A percentile compares a stretch with the other conserved stretches of the same genome.
phyloP scores from a whole-genome alignment of 139 green algal species.

The Haematococcus lacustris region DNA sequence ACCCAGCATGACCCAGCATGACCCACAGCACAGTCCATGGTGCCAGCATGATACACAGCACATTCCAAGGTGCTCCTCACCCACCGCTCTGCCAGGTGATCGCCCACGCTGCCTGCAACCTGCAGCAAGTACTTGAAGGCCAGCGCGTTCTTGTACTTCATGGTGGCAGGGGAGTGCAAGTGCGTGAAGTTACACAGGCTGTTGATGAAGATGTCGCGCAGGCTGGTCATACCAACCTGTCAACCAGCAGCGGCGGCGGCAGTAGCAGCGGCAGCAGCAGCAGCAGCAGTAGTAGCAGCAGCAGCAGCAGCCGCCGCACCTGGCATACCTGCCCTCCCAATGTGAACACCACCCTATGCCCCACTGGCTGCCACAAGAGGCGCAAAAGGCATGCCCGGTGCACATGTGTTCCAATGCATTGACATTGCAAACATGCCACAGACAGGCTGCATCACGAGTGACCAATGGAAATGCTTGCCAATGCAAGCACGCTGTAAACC shows the following conservation, averaged over 20 bases:
- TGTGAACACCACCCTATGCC: too few species aligned
- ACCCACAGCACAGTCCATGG: too few species aligned
- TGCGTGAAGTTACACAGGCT: conserved; percentile 71
- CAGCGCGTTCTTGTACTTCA: conserved; percentile 76
- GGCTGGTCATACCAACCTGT: conserved; percentile 72
- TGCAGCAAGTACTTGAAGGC: conserved; percentile 76
- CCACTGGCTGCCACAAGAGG: background rate
- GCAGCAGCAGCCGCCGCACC: conserved; percentile 36
- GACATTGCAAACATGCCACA: too few species aligned
- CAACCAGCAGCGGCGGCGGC: conserved; percentile 12
- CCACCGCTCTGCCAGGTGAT: conserved; percentile 61
- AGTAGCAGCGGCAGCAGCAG: background rate
- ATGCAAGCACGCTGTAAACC: too few species aligned
- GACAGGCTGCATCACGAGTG: too few species aligned
- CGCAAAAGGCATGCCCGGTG: too few species aligned
- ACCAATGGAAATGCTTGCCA: too few species aligned
- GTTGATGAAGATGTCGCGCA: conserved; percentile 80
- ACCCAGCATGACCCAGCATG: too few species aligned
- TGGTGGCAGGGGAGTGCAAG: conserved; percentile 50
- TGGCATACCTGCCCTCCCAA: too few species aligned
- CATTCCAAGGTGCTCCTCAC: background rate
- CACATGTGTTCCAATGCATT: too few species aligned
- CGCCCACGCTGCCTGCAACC: conserved; percentile 56
- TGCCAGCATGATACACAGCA: too few species aligned
- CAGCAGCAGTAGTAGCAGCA: conserved; percentile 2